Evolutionary conservation across 2,329 filamentous ascomycete species (phyloP), one percentile per base, ranked within the genome.

Genomic region (Cordyceps javanica): DNA sequence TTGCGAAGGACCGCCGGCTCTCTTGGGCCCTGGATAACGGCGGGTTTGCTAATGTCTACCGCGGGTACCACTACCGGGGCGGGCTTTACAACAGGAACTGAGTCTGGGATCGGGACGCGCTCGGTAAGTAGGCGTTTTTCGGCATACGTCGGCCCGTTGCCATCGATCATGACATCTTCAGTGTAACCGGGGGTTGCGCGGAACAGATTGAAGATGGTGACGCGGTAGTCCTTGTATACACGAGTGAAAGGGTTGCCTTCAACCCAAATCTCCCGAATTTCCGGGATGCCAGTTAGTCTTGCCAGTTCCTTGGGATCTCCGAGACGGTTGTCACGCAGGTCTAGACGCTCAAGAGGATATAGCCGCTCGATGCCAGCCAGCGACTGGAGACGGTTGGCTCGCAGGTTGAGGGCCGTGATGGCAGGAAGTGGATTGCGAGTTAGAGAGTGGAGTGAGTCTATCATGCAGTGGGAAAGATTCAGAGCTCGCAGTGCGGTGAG

Each of bases 391-490:
- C 92, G 86, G 70, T 99, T 99, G 51, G 85, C 90, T 58, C 93
- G 87, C 57, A 99, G 82, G 67, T 97, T 97, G 58, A 99, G 78
- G 1, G 92, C 92, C 1, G 90, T 95, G 61, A 99, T 96, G 21
- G 94, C 93, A 28, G 94, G 93, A 5, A 99, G 80, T 13, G 94
- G 91, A 66, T 88, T 94, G 62, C 89, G 86, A 2, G 86, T 86
- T 42, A 99, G 78, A 2, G 93, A 96, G 66, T 95, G 89, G 57
- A 99, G 79, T 16, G 91, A 94, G 65, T 93, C 90, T 62, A 99
- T 97, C 92, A 97, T 97, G 79, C 93, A 97, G 67, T 96, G 89
- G 4, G 93, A 96, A 26, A 99, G 79, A 67, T 99, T 97, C 55
- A 99, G 77, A 25, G 94, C 92, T 62, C 92, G 86, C n/a, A 99